phyloP scores from a whole-genome alignment of 2,329 filamentous ascomycete species.

The Arthrobotrys sphaeroides region DNA sequence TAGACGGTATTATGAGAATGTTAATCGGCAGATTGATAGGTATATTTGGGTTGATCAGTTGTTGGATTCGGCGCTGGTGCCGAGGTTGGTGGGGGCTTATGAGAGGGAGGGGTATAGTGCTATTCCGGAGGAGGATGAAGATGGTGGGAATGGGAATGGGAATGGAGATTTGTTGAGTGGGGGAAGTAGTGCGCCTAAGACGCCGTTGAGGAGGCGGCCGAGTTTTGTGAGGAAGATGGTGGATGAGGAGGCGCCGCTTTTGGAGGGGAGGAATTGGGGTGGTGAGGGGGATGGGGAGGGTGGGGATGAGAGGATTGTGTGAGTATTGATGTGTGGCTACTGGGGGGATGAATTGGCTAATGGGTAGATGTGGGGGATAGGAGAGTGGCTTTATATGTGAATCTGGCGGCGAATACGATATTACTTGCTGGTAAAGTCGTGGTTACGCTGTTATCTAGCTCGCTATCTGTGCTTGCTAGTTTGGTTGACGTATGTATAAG shows the following conservation, averaged over 20 bases:
- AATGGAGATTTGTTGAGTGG: not conserved
- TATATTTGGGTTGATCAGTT: slow-evolving; percentile 93
- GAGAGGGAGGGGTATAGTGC: not conserved
- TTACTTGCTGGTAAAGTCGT: slow-evolving; percentile 79
- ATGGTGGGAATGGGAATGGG: not conserved
- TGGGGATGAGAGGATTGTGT: slow-evolving; percentile 52
- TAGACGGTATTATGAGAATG: slow-evolving; percentile 86
- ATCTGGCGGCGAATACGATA: slow-evolving; percentile 78
- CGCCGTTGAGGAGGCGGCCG: slow-evolving; percentile 60
- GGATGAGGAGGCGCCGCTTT: slow-evolving; percentile 74
- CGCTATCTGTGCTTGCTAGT: slow-evolving; percentile 81
- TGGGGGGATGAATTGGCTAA: not conserved
- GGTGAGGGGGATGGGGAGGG: slow-evolving; percentile 22
- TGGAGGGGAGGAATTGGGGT: slow-evolving; percentile 61
- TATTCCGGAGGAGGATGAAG: slow-evolving; percentile 34
- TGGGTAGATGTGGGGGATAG: slow-evolving; percentile 1
- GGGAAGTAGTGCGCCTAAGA: not conserved
- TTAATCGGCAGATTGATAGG: slow-evolving; percentile 86
- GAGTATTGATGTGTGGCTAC: not conserved
- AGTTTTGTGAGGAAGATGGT: slow-evolving; percentile 81
- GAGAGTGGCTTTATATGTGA: slow-evolving; percentile 86
- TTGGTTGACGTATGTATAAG: slow-evolving; percentile 69
- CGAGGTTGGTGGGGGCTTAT: slow-evolving; percentile 77
- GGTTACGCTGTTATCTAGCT: slow-evolving; percentile 80
- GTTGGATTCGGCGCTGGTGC: slow-evolving; percentile 89